phyloP scores from a whole-genome alignment of 2,329 filamentous ascomycete genomes.

The Verticillium alfalfae region DNA sequence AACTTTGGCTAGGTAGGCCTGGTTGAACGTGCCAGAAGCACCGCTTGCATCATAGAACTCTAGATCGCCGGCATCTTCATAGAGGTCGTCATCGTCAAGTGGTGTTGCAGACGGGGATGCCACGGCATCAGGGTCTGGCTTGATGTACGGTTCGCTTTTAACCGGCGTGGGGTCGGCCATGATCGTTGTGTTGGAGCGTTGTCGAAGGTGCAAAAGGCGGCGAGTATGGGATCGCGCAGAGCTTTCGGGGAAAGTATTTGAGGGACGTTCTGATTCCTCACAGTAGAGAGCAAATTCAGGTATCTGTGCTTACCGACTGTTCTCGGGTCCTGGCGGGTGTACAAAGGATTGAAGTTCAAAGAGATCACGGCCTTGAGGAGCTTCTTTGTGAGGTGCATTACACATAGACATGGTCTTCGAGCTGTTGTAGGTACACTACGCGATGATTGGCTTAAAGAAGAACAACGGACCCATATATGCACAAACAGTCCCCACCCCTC shows the following conservation, averaged over 20 bases:
- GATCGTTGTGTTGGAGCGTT: neutral
- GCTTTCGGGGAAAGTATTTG: neutral
- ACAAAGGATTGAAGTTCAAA: neutral
- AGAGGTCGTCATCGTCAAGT: constrained; percentile 61
- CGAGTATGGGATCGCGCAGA: neutral
- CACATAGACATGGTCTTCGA: neutral
- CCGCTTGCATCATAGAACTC: constrained; percentile 45
- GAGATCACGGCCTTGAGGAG: neutral
- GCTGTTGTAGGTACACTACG: neutral
- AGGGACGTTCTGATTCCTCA: neutral
- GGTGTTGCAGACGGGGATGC: constrained; percentile 24
- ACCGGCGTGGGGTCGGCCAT: constrained; percentile 13
- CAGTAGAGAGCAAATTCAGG: too few relatives aligned
- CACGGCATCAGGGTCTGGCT: constrained; percentile 42
- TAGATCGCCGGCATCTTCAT: constrained; percentile 53
- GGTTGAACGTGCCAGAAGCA: constrained; percentile 10
- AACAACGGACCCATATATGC: neutral
- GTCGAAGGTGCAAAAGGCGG: neutral
- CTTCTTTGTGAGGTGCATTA: neutral
- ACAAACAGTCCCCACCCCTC: neutral
- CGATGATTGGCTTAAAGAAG: neutral
- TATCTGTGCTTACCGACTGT: neutral
- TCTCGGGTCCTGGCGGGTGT: neutral
- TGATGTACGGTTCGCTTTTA: constrained; percentile 31
- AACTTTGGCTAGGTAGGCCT: constrained; percentile 66